Base-by-base conservation (phyloP, 352 stramenopile species). In the Phytophthora hibernalis region DNA sequence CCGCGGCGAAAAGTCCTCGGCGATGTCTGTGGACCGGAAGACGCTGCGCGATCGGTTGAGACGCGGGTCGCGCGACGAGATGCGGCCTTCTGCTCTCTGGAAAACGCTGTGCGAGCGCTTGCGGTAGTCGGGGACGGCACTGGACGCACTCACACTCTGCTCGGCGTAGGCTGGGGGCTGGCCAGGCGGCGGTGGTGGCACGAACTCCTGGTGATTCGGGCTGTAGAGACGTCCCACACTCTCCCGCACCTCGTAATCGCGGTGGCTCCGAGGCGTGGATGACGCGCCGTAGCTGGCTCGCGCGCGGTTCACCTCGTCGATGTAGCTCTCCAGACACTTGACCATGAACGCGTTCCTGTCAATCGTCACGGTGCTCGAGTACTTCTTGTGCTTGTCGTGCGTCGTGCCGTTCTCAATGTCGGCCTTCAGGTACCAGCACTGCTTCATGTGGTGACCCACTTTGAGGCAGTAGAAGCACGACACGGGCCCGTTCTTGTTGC, bases 381-480 rank as follows among this genome's bases (percentile, higher is more conserved):
- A 82, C 18, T 74, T 80, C 30, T 79, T 77, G 64, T 65, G 59
- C 31, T 28, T 0, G 3, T 74, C 59, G 51, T 84, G 73, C 3
- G 54, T 76, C 54, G 67, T 72, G 9, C 66, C 52, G 31, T 76
- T 80, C 26, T 80, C 62, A 44, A 84, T 82, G 28, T 82, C 76
- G 3, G 68, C 54, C 30, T 76, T 70, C 20, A 84, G 44, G 42
- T 72, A 84, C 76, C 76, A 82, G 54, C 73, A 84, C 16, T 55
- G 49, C 30, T 66, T 74, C 52, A 82, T 70, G 38, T 70, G 54
- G 38, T 84, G 76, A 2, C 73, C 76, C 35, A 75, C 30, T 65
- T 79, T 82, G 12, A 82, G 57, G 26, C 76, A 84, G 26, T 82
- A 84, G 45, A 79, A 84, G 50, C 76, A 84, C 22, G 59, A 69